phyloP scores from a whole-genome alignment of 192 early-diverging fungal species.

The Gamsiella multidivaricata region DNA sequence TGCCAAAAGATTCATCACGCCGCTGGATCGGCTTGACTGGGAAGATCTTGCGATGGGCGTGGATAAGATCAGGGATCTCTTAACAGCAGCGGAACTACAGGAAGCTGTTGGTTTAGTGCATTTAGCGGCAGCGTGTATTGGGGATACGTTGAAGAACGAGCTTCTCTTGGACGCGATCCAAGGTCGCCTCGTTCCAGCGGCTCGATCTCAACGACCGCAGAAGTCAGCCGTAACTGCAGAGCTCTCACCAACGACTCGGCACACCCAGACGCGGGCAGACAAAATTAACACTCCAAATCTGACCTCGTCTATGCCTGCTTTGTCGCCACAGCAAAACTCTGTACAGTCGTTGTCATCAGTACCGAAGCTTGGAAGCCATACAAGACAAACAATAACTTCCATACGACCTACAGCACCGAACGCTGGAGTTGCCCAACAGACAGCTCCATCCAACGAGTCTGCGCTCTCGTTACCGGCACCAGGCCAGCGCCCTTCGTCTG shows the following conservation, averaged over 20 bases:
- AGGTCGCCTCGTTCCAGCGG: constrained; percentile 9
- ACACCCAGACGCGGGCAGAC: too few species aligned
- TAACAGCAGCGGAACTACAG: neutral
- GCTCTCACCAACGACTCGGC: neutral
- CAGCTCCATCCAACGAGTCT: neutral
- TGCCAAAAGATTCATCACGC: constrained; percentile 36
- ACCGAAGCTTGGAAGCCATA: too few species aligned
- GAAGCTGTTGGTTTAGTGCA: constrained; percentile 24
- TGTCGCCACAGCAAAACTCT: too few species aligned
- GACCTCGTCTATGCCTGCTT: neutral
- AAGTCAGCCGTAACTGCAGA: neutral
- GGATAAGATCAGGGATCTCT: constrained; percentile 18
- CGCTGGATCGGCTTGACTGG: constrained; percentile 42
- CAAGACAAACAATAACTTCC: too few species aligned
- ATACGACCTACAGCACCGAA: too few species aligned
- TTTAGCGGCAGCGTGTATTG: neutral
- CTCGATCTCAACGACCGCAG: neutral
- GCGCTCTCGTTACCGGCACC: neutral
- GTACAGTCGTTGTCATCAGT: too few species aligned
- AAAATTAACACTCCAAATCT: too few species aligned
- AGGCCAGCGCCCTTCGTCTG: neutral
- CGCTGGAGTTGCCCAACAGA: too few species aligned
- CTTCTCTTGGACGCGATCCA: constrained; percentile 24
- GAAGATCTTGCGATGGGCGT: constrained; percentile 31
- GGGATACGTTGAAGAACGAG: constrained; percentile 24